Conservation (phyloP, 2,329 filamentous ascomycete genomes). For the Sphaerulina musiva region DNA sequence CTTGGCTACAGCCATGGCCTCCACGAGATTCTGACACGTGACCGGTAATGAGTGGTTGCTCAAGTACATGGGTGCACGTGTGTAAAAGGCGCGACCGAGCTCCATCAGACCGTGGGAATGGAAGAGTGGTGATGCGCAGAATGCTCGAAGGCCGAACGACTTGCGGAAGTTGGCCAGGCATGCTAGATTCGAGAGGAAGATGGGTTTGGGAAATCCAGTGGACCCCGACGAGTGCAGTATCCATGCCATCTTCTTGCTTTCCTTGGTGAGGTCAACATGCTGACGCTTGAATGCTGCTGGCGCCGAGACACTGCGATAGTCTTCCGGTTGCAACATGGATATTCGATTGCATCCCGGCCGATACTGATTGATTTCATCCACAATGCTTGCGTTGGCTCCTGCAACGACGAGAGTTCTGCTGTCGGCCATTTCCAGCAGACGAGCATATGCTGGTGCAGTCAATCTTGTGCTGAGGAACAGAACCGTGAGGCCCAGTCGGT, state of each 20-base stretch:
- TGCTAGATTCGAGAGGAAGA: conserved; percentile 51
- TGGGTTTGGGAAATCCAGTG: conserved; percentile 57
- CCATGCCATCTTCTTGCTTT: conserved; percentile 35
- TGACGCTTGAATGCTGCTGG: conserved; percentile 11
- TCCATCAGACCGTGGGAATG: conserved; percentile 55
- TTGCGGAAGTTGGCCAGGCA: conserved; percentile 46
- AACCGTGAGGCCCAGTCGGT: conserved; percentile 50
- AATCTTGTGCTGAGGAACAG: conserved; percentile 52
- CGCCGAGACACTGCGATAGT: conserved; percentile 20
- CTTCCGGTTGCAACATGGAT: conserved; percentile 22
- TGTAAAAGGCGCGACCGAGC: conserved; percentile 49
- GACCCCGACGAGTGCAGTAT: conserved; percentile 50
- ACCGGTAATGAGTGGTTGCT: conserved; percentile 53
- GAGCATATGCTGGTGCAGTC: conserved; percentile 46
- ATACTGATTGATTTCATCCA: conserved; percentile 30
- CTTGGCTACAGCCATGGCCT: conserved; percentile 27
- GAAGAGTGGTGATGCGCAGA: conserved; percentile 53
- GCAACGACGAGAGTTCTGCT: conserved; percentile 28
- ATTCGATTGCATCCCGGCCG: conserved; percentile 31
- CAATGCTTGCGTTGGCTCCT: conserved; percentile 25
- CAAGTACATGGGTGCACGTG: conserved; percentile 46
- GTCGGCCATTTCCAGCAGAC: conserved; percentile 42
- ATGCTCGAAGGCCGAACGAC: conserved; percentile 44
- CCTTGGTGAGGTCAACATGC: conserved; percentile 21
- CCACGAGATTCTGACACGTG: conserved; percentile 36